A percentile compares a stretch with the other conserved stretches of the same genome.
Conservation (phyloP, 208 protist genomes). For the Leptomonas pyrrhocoris region DNA sequence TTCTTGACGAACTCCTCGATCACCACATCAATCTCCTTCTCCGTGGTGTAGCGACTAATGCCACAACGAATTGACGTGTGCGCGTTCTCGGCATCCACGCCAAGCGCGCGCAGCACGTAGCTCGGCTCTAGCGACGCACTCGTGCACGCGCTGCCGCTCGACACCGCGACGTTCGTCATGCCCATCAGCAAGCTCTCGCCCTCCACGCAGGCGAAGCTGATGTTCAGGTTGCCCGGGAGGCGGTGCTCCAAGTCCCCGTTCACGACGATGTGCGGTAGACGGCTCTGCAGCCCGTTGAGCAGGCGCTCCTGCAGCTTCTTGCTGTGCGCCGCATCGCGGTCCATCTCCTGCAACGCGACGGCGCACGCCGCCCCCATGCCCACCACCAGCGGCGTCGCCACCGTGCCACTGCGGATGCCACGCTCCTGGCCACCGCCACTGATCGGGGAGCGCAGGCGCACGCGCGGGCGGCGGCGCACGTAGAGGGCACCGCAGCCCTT, state of each 20-base stretch:
- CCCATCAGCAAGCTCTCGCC: conserved; percentile 99
- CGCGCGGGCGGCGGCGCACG: conserved; percentile 93
- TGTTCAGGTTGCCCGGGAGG: conserved; percentile 97
- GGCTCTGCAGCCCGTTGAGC: conserved; percentile 78
- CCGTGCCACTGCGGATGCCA: conserved; percentile 94
- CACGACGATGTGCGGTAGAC: conserved; percentile 87
- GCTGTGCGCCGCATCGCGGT: conserved; percentile 89
- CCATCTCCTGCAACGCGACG: conserved; percentile 94
- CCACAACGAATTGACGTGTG: conserved; percentile 99
- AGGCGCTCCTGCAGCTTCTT: conserved; percentile 85
- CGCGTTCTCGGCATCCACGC: conserved; percentile 97
- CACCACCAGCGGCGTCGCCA: conserved; percentile 93
- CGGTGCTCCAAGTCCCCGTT: conserved; percentile 94
- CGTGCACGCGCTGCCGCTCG: conserved; percentile 98
- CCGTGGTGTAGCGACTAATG: conserved; percentile 98
- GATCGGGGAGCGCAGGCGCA: conserved; percentile 96
- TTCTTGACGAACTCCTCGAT: conserved; percentile 90
- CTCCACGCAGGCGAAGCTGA: conserved; percentile 99
- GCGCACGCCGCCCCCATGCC: conserved; percentile 95
- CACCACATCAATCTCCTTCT: conserved; percentile 93
- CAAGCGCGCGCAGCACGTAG: conserved; percentile 99
- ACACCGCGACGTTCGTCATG: conserved; percentile 96
- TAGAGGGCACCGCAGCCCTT: conserved; percentile 94
- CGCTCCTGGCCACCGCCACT: conserved; percentile 99
- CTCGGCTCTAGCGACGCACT: conserved; percentile 98